Conservation (phyloP, 2,329 filamentous ascomycete genomes). For the Epichloe aotearoae region DNA sequence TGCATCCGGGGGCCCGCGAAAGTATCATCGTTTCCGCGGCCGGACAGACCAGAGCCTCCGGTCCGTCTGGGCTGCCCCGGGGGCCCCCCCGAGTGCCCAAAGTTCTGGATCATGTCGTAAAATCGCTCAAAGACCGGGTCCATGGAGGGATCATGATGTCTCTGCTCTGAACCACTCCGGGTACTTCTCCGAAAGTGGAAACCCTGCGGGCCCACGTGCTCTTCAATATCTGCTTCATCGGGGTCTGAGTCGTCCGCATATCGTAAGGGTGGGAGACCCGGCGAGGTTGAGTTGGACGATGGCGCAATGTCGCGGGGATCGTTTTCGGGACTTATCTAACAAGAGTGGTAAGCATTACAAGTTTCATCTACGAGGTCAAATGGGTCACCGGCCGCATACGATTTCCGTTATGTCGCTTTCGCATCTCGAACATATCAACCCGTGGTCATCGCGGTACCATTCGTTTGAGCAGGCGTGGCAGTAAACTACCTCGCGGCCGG, state of each 20-base stretch:
- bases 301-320: conserved; percentile 43
- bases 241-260: conserved; percentile 38
- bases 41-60: neutral
- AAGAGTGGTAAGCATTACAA: conserved; percentile 7
- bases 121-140: conserved; percentile 29
- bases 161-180: conserved; percentile 12
- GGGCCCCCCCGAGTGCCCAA: conserved; percentile 12
- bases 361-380: neutral
- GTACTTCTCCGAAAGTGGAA: conserved; percentile 27
- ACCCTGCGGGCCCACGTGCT: conserved; percentile 31
- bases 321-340: conserved; percentile 38
- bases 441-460: conserved; percentile 63
- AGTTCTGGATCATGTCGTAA: conserved; percentile 28
- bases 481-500: conserved; percentile 59
- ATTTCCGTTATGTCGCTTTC: conserved; percentile 72
- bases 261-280: conserved; percentile 15
- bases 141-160: conserved; percentile 20
- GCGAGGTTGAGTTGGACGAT: conserved; percentile 16
- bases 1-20: conserved; percentile 16
- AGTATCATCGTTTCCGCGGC: neutral
- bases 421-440: conserved; percentile 64
- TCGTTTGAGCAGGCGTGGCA: conserved; percentile 73
- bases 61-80: neutral
- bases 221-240: conserved; percentile 45
- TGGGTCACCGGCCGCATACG: conserved; percentile 37